Base-by-base conservation (phyloP, 2,329 filamentous ascomycete genomes). In the Botrytis cinerea region DNA sequence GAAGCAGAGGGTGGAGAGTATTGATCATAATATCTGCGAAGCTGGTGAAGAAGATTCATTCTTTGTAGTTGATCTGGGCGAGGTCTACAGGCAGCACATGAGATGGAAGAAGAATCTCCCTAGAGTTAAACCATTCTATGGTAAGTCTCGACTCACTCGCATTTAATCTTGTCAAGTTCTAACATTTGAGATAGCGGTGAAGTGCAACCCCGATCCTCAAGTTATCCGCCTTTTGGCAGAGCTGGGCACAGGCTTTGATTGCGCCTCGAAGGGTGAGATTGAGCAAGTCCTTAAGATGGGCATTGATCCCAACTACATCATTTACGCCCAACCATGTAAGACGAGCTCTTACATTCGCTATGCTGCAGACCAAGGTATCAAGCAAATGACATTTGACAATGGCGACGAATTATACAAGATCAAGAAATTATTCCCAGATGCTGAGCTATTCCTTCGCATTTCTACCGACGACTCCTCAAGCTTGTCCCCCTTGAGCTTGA, bases 341-440 rank as follows among this genome's bases (percentile, higher is more conserved):
- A 98, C 96, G 80, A 97, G 96, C 86, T 98, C 95, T 66, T 98
- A 98, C 83, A 88, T 99, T 76, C 94, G 95, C 81, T 97, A 95
- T 81, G 96, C 97, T 76, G 90, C 92, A 80, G 88, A 90, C 81
- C 87, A 91, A 78, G 92, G 92, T 78, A 95, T 99, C 82, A 95
- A 93, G 85, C 93, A 97, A 87, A 98, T 99, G 95, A 99, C 96
- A 2, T 98, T 99, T 81, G 96, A 99, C 88, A 98, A 99, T 80
- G 90, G 92, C 82, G 96, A 99, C 83, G 96, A 99, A 87, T 89
- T 99, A 70, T 94, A 95, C 89, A 99, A 99, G 88, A 95, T 97
- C 83, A 96, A 97, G 84, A 92, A 94, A 83, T 89, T 96, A 79
- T 98, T 89, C 81, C 95, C 96, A 3, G 90, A 90, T 66, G 96